Percentiles rank a stretch among this genome's conserved stretches.
phyloP scores from a whole-genome alignment of 2,329 filamentous ascomycete genomes.

The Cytospora chrysosperma region DNA sequence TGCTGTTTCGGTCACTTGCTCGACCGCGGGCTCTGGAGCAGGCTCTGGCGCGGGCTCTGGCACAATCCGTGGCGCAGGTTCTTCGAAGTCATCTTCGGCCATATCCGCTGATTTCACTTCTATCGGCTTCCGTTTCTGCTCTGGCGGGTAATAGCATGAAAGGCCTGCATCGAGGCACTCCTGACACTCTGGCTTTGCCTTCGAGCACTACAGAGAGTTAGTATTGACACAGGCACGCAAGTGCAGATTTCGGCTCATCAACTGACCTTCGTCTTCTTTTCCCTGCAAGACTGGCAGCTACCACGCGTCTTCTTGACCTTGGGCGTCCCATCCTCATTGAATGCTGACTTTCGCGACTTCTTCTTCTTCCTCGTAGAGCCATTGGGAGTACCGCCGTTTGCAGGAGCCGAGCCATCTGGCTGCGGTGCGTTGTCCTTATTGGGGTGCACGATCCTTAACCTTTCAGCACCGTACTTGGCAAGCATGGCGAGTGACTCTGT shows the following conservation, averaged over 20 bases:
- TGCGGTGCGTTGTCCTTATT: conserved; percentile 35
- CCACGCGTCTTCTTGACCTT: conserved; percentile 34
- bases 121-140: conserved; percentile 13
- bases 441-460: conserved; percentile 57
- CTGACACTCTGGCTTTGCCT: conserved; percentile 36
- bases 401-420: conserved; percentile 24
- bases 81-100: conserved; percentile 6
- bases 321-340: conserved; percentile 30
- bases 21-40: background rate
- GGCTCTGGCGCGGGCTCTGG: background rate
- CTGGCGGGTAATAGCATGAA: conserved; percentile 23
- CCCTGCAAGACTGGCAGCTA: conserved; percentile 35
- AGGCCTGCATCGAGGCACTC: conserved; percentile 28
- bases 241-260: background rate
- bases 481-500: conserved; percentile 56
- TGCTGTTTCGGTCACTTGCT: background rate
- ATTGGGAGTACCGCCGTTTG: conserved; percentile 18
- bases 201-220: conserved; percentile 31
- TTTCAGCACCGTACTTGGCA: conserved; percentile 56
- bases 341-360: conserved; percentile 30
- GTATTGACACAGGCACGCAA: background rate
- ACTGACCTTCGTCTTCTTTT: conserved; percentile 32
- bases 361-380: conserved; percentile 31
- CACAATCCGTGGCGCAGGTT: background rate
- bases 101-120: conserved; percentile 6